Evolutionary conservation across 208 protist species (phyloP).

Genomic region (Acanthamoeba healyi): DNA sequence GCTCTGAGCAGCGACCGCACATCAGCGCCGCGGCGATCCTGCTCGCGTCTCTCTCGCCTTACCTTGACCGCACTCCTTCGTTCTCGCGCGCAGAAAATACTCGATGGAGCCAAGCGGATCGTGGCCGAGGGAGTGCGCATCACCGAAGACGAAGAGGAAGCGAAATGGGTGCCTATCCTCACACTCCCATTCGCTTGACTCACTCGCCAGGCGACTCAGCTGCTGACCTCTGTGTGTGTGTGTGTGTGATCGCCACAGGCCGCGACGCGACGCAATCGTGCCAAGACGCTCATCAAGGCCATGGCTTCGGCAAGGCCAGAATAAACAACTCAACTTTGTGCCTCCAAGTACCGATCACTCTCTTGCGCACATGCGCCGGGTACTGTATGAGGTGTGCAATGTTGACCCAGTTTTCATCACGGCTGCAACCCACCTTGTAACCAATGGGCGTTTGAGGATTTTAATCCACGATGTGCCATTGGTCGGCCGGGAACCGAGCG

Average conservation of each 20-base stretch:
- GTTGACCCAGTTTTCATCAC: background rate
- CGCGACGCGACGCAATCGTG: conserved; percentile 31
- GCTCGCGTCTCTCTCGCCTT: background rate
- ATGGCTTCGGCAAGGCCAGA: background rate
- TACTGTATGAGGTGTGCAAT: background rate
- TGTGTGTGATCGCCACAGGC: background rate
- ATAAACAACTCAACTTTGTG: background rate
- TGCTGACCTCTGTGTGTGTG: no score
- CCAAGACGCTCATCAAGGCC: background rate
- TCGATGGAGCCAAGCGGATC: conserved; percentile 2
- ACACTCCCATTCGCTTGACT: background rate
- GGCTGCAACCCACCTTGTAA: background rate
- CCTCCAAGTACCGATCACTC: background rate
- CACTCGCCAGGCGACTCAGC: no score
- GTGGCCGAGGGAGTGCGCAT: conserved; percentile 9
- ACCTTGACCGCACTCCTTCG: background rate
- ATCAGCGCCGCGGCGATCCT: no score
- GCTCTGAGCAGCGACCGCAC: background rate
- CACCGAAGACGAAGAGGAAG: background rate
- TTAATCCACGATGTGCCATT: background rate
- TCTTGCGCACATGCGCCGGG: no score
- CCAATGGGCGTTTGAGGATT: background rate
- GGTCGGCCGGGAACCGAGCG: background rate
- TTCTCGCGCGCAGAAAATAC: background rate
- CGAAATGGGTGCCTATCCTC: background rate